These are phyloP conservation scores for Endoconidiophora polonica DNA, from an alignment of 2,329 filamentous ascomycete genomes.

Conservation along the genomic window DNA sequence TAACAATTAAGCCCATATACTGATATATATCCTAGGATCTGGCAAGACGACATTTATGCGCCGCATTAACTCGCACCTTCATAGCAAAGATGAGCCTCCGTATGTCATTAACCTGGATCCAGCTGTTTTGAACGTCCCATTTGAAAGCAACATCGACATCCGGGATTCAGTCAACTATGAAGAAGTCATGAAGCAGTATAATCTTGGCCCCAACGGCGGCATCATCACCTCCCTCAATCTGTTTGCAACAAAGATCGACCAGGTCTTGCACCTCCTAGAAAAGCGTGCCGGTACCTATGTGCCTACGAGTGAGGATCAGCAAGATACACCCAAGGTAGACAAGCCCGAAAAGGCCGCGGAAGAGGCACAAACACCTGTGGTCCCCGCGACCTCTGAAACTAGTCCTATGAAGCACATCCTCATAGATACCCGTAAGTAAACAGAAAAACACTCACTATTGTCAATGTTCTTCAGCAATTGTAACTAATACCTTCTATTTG, in stretches of 20 bases:
- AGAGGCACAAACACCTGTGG: conserved; percentile 74
- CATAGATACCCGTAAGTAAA: conserved; percentile 56
- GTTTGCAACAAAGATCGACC: conserved; percentile 95
- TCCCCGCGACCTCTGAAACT: conserved; percentile 41
- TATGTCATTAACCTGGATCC: conserved; percentile 97
- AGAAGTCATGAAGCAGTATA: conserved; percentile 99
- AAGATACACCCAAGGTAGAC: conserved; percentile 93
- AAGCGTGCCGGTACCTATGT: conserved; percentile 45
- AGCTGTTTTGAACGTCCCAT: conserved; percentile 81
- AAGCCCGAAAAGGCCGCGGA: conserved; percentile 82
- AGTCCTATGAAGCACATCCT: conserved; percentile 67
- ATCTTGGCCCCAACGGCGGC: conserved; percentile 89
- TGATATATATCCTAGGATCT: conserved; percentile 39
- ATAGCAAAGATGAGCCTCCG: conserved; percentile 61
- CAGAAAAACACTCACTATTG: background rate
- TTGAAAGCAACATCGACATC: conserved; percentile 96
- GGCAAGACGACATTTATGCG: conserved; percentile 99
- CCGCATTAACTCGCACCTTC: conserved; percentile 84
- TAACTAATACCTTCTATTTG: background rate
- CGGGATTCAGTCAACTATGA: conserved; percentile 98
- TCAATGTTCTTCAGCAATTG: background rate
- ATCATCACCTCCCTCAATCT: conserved; percentile 92
- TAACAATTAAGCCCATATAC: background rate
- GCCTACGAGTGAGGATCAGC: conserved; percentile 70
- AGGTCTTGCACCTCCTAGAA: conserved; percentile 76